Base-by-base conservation (phyloP, 2,329 filamentous ascomycete genomes). In the Bipolaris sorokiniana region DNA sequence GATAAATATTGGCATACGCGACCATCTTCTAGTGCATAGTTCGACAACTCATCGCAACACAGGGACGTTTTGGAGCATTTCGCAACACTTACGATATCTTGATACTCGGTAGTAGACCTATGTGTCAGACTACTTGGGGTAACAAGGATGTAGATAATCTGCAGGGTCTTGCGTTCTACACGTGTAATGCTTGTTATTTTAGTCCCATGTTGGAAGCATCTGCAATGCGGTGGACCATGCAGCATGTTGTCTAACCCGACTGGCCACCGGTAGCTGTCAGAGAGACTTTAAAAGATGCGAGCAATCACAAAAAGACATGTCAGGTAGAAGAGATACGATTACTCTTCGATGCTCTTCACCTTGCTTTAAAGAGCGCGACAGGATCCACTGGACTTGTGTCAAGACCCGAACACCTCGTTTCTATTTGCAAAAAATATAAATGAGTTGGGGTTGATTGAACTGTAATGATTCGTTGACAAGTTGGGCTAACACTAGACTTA, bases 181-280 rank as follows among this genome's bases (percentile, higher is more conserved):
- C 61, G 69, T 13, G 67, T 69, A 26, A 61, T 65, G 4, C 61
- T 70, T 20, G 56, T 72, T 1, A 71, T 73, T 7, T 33, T 71
- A 0, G 62, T 67, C 11, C 66, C 68, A 10, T 70, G 63, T 37
- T 73, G 64, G 64, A 41, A 63, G 44, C 51, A 61, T 42, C 46
- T 74, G 9, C 47, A 48, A 5, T 54, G 52, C 5, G 68, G 70
- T 28, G 26, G 13, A 34, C 49, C 7, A 49, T 72, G 3, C 51
- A 54, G 3, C 37, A 55, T 5, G 41, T 74, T 2, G 48, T 66
- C 7, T 36, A 65, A 11, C 65, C 67, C n/a, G 63, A 68, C n/a
- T 67, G 67, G 64, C 72, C 65, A 69, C 68, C 65, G n/a, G 18
- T 51, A 11, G 51, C 59, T 13, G 42, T 62, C 7, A 58, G 65